Conservation (phyloP, 805 yeast species). For the Lachancea quebecensis region DNA sequence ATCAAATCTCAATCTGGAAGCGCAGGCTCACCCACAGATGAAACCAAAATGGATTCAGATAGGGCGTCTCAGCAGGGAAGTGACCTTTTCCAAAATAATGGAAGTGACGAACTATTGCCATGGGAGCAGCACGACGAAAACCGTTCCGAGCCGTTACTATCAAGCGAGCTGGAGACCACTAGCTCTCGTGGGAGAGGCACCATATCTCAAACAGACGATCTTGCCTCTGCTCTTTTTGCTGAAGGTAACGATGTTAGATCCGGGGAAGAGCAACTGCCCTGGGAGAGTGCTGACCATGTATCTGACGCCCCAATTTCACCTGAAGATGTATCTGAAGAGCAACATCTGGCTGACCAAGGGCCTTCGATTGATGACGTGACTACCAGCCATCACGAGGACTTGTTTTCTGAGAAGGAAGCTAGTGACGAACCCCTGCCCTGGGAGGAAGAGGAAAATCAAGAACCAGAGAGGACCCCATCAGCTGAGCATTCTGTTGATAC, state of each 20-base stretch:
- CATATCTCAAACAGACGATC: background rate
- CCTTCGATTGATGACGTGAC: too few species aligned
- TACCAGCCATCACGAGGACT: background rate
- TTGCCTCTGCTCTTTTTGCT: background rate
- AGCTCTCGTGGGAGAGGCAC: too few species aligned
- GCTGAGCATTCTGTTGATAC: background rate
- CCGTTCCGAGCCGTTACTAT: too few species aligned
- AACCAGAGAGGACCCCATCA: background rate
- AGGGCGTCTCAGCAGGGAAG: too few species aligned
- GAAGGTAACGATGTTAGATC: background rate
- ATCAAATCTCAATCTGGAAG: too few species aligned
- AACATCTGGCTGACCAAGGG: background rate
- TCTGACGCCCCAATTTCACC: background rate
- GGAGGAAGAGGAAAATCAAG: slow-evolving; percentile 7
- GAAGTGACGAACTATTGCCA: too few species aligned
- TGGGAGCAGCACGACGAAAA: too few species aligned
- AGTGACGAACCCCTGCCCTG: slow-evolving; percentile 14
- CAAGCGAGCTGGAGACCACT: too few species aligned
- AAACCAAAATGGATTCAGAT: too few species aligned
- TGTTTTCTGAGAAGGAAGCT: background rate
- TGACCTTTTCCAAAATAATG: too few species aligned
- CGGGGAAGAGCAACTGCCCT: background rate
- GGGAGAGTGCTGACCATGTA: background rate
- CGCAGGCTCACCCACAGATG: too few species aligned
- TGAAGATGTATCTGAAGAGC: too few species aligned